Evolutionary conservation across 805 yeast species (phyloP).

Genomic region (Dipodascus albidus): DNA sequence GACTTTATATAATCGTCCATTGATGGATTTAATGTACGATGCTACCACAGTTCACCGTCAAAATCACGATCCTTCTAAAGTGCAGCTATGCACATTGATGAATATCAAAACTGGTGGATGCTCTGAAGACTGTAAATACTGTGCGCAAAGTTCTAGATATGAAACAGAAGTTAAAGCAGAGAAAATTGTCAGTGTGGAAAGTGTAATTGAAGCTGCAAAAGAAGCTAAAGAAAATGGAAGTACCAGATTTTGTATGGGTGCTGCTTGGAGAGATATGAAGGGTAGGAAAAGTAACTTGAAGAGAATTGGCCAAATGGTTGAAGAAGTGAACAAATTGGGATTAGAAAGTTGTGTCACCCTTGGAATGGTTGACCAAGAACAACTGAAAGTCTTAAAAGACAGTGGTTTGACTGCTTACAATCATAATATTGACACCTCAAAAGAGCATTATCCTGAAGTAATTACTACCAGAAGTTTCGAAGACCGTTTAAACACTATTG

Average conservation of each 20-base stretch:
- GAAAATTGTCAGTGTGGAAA: constrained; percentile 46
- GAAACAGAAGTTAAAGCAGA: constrained; percentile 65
- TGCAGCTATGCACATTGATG: constrained; percentile 66
- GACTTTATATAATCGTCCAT: constrained; percentile 53
- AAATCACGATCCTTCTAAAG: constrained; percentile 55
- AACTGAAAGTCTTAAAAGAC: constrained; percentile 45
- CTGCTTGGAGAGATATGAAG: constrained; percentile 80
- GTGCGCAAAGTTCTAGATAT: constrained; percentile 64
- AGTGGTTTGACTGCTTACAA: constrained; percentile 75
- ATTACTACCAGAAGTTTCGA: constrained; percentile 61
- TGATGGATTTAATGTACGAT: constrained; percentile 45
- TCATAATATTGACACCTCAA: constrained; percentile 70
- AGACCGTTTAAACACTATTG: constrained; percentile 57
- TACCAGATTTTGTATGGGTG: constrained; percentile 76
- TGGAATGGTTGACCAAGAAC: constrained; percentile 65
- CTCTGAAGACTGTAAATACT: constrained; percentile 70
- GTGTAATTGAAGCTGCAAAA: constrained; percentile 52
- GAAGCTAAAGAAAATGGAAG: constrained; percentile 60
- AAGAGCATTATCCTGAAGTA: constrained; percentile 65
- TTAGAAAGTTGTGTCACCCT: constrained; percentile 74
- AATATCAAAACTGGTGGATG: constrained; percentile 75
- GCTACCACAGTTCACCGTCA: constrained; percentile 58
- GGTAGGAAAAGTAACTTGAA: constrained; percentile 61
- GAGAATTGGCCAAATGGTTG: constrained; percentile 54
- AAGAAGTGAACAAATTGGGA: constrained; percentile 48